phyloP scores from a whole-genome alignment of 225 moss, liverwort and hornwort species.

The Lunularia cruciata region DNA sequence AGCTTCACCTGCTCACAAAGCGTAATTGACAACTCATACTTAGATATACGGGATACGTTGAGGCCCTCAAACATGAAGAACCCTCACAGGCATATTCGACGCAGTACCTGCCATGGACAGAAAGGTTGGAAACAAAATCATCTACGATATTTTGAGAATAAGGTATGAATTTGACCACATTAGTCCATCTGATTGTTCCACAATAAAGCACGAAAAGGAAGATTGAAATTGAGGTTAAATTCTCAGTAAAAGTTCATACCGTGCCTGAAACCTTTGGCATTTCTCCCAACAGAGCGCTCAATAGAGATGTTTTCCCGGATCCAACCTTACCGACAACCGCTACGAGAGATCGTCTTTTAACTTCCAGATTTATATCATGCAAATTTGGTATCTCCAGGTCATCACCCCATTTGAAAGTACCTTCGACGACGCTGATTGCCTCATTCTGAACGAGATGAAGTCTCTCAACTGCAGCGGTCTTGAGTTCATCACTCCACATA shows the following conservation, averaged over 20 bases:
- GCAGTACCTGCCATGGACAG: too few species aligned
- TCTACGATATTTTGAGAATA: too few species aligned
- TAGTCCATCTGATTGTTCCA: not conserved
- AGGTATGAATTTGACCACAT: too few species aligned
- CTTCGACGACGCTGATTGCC: slow-evolving; percentile 56
- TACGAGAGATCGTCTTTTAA: slow-evolving; percentile 59
- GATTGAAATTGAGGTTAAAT: too few species aligned
- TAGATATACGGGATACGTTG: not conserved
- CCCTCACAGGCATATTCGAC: too few species aligned
- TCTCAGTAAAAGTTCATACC: slow-evolving; percentile 62
- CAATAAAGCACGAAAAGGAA: not conserved
- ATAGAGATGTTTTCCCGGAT: slow-evolving; percentile 79
- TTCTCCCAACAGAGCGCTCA: slow-evolving; percentile 80
- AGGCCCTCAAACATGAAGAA: too few species aligned
- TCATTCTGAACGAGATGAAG: slow-evolving; percentile 45
- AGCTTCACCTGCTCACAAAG: slow-evolving; percentile 54
- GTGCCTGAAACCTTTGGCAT: slow-evolving; percentile 68
- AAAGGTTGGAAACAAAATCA: not conserved
- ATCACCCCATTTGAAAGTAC: slow-evolving; percentile 75
- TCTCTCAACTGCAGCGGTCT: slow-evolving; percentile 45
- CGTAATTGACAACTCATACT: not conserved
- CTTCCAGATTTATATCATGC: slow-evolving; percentile 47
- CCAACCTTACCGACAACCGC: slow-evolving; percentile 91
- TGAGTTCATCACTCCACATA: slow-evolving; percentile 76
- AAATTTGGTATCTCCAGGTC: slow-evolving; percentile 45